Evolutionary conservation across 305 asterid genomes (phyloP).

Genomic region (Solanum aculeatissimum): DNA sequence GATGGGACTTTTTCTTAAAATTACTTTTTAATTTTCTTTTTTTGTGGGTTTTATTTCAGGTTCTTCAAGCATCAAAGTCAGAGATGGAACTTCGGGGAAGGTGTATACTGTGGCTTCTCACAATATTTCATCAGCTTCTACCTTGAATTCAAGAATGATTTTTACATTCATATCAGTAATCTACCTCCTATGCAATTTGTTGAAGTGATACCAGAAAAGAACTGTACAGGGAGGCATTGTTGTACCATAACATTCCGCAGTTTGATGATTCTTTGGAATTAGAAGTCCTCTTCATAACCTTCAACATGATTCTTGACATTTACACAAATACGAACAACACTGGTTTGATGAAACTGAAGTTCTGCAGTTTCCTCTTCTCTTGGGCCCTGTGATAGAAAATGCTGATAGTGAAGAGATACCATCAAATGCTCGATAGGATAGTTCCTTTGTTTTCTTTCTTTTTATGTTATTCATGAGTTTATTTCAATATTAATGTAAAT

Average conservation of each 20-base stretch:
- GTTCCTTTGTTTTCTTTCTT: background rate
- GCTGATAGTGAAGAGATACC: background rate
- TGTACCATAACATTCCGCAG: background rate
- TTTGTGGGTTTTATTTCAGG: constrained; percentile 7
- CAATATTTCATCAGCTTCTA: constrained; percentile 14
- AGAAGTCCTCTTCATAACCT: background rate
- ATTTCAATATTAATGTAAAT: background rate
- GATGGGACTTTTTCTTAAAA: background rate
- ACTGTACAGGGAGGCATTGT: background rate
- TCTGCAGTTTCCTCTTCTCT: background rate
- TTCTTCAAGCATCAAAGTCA: constrained; percentile 34
- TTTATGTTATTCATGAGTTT: background rate
- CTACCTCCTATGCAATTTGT: background rate
- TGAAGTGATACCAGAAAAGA: background rate
- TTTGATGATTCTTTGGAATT: background rate
- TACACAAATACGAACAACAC: background rate
- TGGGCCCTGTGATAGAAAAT: background rate
- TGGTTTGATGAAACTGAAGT: background rate
- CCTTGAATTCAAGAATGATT: background rate
- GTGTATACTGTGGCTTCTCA: constrained; percentile 18
- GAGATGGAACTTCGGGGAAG: constrained; percentile 21
- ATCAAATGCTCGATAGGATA: background rate
- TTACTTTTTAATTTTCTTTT: background rate
- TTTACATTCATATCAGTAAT: background rate
- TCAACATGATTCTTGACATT: background rate